Evolutionary conservation across 768 basidiomycete species (phyloP).

Genomic region (Austroboletus festivus): DNA sequence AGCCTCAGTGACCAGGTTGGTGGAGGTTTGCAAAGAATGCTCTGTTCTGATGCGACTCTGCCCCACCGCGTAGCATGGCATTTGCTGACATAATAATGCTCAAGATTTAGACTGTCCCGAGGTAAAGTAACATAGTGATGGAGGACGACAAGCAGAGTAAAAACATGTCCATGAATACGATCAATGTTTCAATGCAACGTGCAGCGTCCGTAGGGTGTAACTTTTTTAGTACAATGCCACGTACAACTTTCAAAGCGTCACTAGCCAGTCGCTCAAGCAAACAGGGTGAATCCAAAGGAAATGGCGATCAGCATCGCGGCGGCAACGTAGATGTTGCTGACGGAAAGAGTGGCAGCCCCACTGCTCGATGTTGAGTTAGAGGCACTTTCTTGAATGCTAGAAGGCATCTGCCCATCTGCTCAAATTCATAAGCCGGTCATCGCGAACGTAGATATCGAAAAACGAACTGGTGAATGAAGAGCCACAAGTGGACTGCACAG

Average conservation of each 20-base stretch:
- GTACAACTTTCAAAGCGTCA: no score
- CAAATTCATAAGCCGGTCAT: background rate
- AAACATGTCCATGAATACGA: conserved; percentile 1
- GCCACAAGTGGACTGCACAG: conserved; percentile 41
- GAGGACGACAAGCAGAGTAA: background rate
- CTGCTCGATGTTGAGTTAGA: conserved; percentile 22
- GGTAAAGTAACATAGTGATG: background rate
- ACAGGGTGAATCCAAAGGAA: conserved; percentile 33
- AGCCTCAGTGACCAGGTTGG: background rate
- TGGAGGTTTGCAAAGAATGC: background rate
- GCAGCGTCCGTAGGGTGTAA: background rate
- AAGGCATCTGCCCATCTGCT: conserved; percentile 32
- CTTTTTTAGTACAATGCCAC: background rate
- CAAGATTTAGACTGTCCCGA: no score
- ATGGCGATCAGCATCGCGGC: conserved; percentile 30
- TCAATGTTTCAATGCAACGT: background rate
- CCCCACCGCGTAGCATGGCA: background rate
- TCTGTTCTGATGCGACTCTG: background rate
- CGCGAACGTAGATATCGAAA: background rate
- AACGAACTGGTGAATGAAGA: conserved; percentile 49
- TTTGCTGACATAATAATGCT: conserved; percentile 21
- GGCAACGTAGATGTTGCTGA: conserved; percentile 23
- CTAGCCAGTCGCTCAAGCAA: conserved; percentile 29
- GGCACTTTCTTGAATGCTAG: conserved; percentile 23
- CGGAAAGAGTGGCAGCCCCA: conserved; percentile 20